Conservation (phyloP, 23 red algal species). For the Gracilaria domingensis region DNA sequence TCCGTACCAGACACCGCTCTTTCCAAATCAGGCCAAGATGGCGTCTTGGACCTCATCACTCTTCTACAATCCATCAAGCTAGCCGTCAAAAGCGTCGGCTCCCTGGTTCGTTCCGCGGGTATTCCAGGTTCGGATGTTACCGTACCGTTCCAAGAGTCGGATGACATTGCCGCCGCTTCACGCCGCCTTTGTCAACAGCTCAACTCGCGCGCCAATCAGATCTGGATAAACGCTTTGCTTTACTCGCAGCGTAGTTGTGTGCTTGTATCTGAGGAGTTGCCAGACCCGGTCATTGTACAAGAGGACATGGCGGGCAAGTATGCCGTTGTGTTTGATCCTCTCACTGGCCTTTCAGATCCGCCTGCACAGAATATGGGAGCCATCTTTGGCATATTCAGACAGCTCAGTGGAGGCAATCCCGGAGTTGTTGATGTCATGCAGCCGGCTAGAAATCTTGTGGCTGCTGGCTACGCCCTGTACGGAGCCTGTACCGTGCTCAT, state of each 20-base stretch:
- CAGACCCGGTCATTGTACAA: slow-evolving; percentile 90
- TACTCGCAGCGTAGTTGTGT: slow-evolving; percentile 80
- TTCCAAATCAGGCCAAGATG: slow-evolving; percentile 26
- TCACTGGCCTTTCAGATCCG: slow-evolving; percentile 91
- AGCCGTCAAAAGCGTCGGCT: slow-evolving; percentile 82
- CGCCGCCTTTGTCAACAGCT: slow-evolving; percentile 55
- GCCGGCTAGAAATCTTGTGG: slow-evolving; percentile 90
- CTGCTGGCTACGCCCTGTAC: slow-evolving; percentile 95
- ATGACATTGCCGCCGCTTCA: slow-evolving; percentile 35
- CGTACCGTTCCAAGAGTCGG: neutral
- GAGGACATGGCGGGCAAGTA: slow-evolving; percentile 89
- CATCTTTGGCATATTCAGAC: slow-evolving; percentile 96
- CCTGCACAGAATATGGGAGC: slow-evolving; percentile 94
- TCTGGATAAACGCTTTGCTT: slow-evolving; percentile 90
- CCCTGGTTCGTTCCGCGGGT: slow-evolving; percentile 73
- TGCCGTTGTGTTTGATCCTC: slow-evolving; percentile 97
- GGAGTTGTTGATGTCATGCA: slow-evolving; percentile 87
- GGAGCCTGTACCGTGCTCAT: slow-evolving; percentile 84
- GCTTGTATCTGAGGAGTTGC: slow-evolving; percentile 89
- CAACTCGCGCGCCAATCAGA: slow-evolving; percentile 84
- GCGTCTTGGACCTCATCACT: slow-evolving; percentile 76
- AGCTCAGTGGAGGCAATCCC: slow-evolving; percentile 74
- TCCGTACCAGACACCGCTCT: slow-evolving; percentile 43
- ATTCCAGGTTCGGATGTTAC: slow-evolving; percentile 61
- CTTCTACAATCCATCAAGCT: slow-evolving; percentile 88